Percentiles rank a stretch among this genome's conserved stretches.
These are phyloP conservation scores for Vinca major DNA, from an alignment of 305 asterid genomes.

Conservation along the genomic window DNA sequence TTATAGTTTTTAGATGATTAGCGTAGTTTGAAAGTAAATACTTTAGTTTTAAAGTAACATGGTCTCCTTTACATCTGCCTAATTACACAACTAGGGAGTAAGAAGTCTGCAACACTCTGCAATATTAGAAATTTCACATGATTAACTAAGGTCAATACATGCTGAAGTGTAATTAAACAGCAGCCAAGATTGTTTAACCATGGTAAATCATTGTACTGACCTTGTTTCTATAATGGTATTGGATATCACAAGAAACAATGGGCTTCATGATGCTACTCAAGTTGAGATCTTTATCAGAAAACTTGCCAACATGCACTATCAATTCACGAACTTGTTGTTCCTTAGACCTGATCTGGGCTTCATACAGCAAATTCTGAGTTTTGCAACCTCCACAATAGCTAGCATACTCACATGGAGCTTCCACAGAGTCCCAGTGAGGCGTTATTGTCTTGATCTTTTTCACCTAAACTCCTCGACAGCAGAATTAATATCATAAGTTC, in stretches of 20 bases:
- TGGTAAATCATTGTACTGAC: slow-evolving; percentile 28
- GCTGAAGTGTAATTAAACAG: slow-evolving; percentile 11
- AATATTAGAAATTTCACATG: neutral
- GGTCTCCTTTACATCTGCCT: neutral
- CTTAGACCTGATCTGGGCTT: slow-evolving; percentile 75
- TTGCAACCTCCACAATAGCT: slow-evolving; percentile 92
- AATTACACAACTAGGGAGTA: neutral
- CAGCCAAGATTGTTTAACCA: neutral
- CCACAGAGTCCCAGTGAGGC: slow-evolving; percentile 67
- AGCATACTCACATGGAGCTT: slow-evolving; percentile 89
- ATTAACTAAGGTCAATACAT: neutral
- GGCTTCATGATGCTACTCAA: slow-evolving; percentile 52
- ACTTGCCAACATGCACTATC: slow-evolving; percentile 71
- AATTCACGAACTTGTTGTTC: slow-evolving; percentile 77
- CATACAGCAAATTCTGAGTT: slow-evolving; percentile 74
- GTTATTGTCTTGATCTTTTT: slow-evolving; percentile 64
- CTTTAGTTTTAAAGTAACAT: neutral
- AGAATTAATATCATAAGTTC: slow-evolving; percentile 6
- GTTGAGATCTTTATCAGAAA: slow-evolving; percentile 44
- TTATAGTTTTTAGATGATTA: neutral
- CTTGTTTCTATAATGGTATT: slow-evolving; percentile 89
- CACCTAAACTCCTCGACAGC: slow-evolving; percentile 40
- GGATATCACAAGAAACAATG: slow-evolving; percentile 86
- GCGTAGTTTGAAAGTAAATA: neutral
- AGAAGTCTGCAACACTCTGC: neutral